These are phyloP conservation scores for Scenedesmus sp. DNA, from an alignment of 163 green algal genomes.

Conservation along the genomic window DNA sequence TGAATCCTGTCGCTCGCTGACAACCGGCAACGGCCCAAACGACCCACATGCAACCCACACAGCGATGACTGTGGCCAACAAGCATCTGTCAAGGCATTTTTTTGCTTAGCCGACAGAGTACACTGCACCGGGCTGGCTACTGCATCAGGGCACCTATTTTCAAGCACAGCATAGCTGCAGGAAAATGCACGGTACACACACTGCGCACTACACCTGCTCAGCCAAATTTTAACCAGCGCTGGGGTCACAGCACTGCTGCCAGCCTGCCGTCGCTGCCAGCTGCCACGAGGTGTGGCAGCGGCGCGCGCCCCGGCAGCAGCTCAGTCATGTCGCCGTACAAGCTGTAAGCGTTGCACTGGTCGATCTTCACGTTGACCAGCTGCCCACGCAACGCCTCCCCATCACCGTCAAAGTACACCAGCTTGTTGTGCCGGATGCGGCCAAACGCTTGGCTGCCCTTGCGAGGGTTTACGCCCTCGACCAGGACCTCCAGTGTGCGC, in stretches of 20 bases:
- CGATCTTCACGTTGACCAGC: slow-evolving; percentile 82
- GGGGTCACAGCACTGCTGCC: background rate
- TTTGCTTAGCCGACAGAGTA: too few relatives aligned
- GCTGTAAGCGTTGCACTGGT: slow-evolving; percentile 85
- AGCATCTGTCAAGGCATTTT: too few relatives aligned
- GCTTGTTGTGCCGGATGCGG: slow-evolving; percentile 93
- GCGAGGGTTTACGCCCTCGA: slow-evolving; percentile 88
- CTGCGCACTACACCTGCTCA: background rate
- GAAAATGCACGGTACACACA: background rate
- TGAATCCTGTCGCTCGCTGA: too few relatives aligned
- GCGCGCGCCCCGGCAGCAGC: slow-evolving; percentile 40
- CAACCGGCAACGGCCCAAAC: too few relatives aligned
- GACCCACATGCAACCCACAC: too few relatives aligned
- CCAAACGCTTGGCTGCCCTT: slow-evolving; percentile 81
- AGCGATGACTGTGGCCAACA: too few relatives aligned
- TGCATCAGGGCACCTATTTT: too few relatives aligned
- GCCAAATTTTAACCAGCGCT: background rate
- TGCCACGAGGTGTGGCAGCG: background rate
- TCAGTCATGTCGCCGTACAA: slow-evolving; percentile 79
- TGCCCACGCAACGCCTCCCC: slow-evolving; percentile 75
- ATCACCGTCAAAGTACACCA: slow-evolving; percentile 93
- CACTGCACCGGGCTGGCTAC: too few relatives aligned
- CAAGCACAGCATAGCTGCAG: too few relatives aligned
- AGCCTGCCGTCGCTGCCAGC: slow-evolving; percentile 3
- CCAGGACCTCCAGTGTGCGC: slow-evolving; percentile 86